Base-by-base conservation (phyloP, 495 filamentous ascomycete genomes). In the Lasiosphaeria hispida region DNA sequence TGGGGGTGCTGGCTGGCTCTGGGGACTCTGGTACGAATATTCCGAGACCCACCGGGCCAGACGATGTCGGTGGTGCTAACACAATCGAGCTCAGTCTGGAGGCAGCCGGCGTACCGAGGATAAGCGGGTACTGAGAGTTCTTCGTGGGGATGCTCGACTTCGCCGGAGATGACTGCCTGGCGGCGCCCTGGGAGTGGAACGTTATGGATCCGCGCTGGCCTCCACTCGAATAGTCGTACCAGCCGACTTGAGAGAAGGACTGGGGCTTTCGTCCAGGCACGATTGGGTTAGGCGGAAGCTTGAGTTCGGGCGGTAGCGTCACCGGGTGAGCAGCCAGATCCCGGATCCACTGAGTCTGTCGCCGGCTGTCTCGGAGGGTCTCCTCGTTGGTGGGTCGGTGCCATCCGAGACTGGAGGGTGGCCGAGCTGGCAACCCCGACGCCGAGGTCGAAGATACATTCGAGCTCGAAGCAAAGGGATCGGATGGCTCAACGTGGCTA, bases 331-430 rank as follows among this genome's bases (percentile, higher is more conserved):
- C 51, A 10, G 55, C 50, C 42, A 53, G 47, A 4, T 61, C 48
- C 11, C 58, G 42, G 2, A 64, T 48, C 1, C 52, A 48, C 14
- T 56, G 51, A 6, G 63, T 58, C 10, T 41, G 42, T 44, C 61
- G 41, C 4, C 57, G n/a, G 48, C 52, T 67, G 39, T 57, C 52
- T 5, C 52, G 61, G 33, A 61, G 53, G 9, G 61, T 38, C 13
- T 62, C 58, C 10, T 55, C 60, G 0, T 34, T 8, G 34, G 57
- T 57, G 4, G 43, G 45, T 3, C 38, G 53, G 8, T 48, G 53
- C 53, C 56, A 65, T 7, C 19, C 60, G 19, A 13, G 39, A 8
- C 39, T 40, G 0, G 57, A 47, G 4, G 45, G 11, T 19, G 58
- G 40, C 1, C 54, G 57, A 0, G 53, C 38, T 11, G 50, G 38